Evolutionary conservation across 176 grass and related monocot genomes (phyloP).

Genomic region (Oropetium thomaeum): DNA sequence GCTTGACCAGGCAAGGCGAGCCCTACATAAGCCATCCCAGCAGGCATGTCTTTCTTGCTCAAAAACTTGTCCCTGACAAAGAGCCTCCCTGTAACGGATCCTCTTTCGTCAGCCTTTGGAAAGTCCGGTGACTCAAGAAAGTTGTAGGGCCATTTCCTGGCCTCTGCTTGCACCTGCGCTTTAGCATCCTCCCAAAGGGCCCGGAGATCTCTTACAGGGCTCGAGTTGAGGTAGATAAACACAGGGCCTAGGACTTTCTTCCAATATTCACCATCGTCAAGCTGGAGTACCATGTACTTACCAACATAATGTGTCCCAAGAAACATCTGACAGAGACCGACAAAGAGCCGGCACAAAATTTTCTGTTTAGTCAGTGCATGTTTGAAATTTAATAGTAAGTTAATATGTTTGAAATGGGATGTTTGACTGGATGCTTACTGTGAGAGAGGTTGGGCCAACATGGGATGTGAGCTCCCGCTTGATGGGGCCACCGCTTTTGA

Average conservation of each 20-base stretch:
- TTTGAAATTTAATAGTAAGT: background rate
- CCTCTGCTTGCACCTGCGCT: slow-evolving; percentile 46
- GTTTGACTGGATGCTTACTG: slow-evolving; percentile 29
- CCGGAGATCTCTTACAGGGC: background rate
- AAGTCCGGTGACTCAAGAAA: slow-evolving; percentile 59
- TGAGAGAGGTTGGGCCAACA: slow-evolving; percentile 58
- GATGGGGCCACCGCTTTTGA: slow-evolving; percentile 60
- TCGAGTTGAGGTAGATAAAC: slow-evolving; percentile 83
- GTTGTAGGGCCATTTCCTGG: slow-evolving; percentile 62
- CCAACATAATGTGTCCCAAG: slow-evolving; percentile 62
- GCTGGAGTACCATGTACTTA: slow-evolving; percentile 35
- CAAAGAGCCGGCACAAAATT: background rate
- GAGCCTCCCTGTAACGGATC: slow-evolving; percentile 41
- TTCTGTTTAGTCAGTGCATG: background rate
- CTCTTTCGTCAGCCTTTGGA: slow-evolving; percentile 42
- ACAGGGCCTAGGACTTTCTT: slow-evolving; percentile 82
- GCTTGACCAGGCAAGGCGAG: slow-evolving; percentile 52
- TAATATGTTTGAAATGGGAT: background rate
- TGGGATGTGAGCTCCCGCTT: slow-evolving; percentile 83
- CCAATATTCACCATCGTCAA: slow-evolving; percentile 59
- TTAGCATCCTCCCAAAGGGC: slow-evolving; percentile 76
- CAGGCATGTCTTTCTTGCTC: slow-evolving; percentile 10
- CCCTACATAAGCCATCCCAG: slow-evolving; percentile 35
- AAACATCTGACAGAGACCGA: slow-evolving; percentile 46
- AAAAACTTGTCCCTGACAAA: slow-evolving; percentile 37